Evolutionary conservation across 768 basidiomycete genomes (phyloP).

Genomic region (Boletales sp.): DNA sequence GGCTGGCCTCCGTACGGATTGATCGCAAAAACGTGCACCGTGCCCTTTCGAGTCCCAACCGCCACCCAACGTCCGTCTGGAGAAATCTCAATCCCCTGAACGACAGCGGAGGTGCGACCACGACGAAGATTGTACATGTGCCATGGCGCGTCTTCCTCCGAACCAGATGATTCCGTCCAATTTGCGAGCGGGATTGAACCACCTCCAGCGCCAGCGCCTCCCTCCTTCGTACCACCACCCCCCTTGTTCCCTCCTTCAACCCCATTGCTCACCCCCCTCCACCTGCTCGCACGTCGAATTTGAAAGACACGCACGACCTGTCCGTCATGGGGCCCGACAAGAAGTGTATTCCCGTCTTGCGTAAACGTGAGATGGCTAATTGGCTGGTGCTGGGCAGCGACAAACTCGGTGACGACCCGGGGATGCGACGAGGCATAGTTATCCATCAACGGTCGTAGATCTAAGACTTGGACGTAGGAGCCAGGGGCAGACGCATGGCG

Average conservation of each 20-base stretch:
- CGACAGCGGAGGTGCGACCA: slow-evolving; percentile 65
- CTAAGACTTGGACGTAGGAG: slow-evolving; percentile 54
- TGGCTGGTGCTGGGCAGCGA: slow-evolving; percentile 44
- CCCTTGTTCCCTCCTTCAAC: neutral
- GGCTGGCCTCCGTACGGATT: slow-evolving; percentile 74
- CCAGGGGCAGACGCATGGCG: slow-evolving; percentile 27
- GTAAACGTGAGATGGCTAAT: slow-evolving; percentile 49
- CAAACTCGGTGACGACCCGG: slow-evolving; percentile 44
- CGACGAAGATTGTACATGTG: slow-evolving; percentile 68
- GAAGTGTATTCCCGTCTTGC: slow-evolving; percentile 47
- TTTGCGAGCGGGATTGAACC: neutral
- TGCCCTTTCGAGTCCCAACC: slow-evolving; percentile 60
- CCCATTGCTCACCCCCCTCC: slow-evolving; percentile 9
- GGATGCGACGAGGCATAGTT: slow-evolving; percentile 19
- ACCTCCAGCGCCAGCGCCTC: slow-evolving; percentile 2
- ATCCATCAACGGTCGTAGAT: slow-evolving; percentile 40
- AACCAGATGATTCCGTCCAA: slow-evolving; percentile 1
- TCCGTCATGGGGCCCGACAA: slow-evolving; percentile 53
- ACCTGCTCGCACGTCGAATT: slow-evolving; percentile 24
- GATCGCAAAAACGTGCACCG: slow-evolving; percentile 68
- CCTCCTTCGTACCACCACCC: slow-evolving; percentile 2
- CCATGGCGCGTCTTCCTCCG: slow-evolving; percentile 33
- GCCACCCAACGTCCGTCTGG: slow-evolving; percentile 66
- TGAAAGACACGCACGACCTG: slow-evolving; percentile 50
- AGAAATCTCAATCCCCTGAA: slow-evolving; percentile 45